Evolutionary conservation across 352 stramenopile species (phyloP), one percentile per base, ranked within the genome.

Genomic region (Globisporangium barbulae): DNA sequence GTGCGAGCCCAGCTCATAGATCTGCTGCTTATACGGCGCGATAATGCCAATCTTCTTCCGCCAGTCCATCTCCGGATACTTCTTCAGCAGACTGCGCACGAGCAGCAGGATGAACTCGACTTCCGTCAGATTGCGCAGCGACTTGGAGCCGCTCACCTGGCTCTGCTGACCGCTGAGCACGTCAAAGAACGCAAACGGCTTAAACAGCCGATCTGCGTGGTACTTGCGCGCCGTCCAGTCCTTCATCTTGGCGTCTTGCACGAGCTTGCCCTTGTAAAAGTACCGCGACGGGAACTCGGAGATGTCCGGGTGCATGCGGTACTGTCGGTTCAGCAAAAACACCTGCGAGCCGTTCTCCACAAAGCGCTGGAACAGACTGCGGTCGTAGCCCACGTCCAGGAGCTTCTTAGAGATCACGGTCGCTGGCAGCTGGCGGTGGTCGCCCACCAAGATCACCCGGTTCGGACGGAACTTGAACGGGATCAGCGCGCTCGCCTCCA

Each of bases 21-120:
- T 88, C 69, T 99, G 98, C 39, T 97, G 97, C 71, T 99, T 99
- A 83, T 99, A 99, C 15, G 98, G 98, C 25, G 98, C 98, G 63
- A 99, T 99, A 37, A 99, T 85, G 50, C 93, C 97, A 41, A 99
- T 97, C 61, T 99, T 89, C 59, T 94, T 84, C 48, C 83, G 78
- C 81, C 83, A 90, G 30, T 90, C 78, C n/a, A 80, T 56, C 10
- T 71, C 55, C 2, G 82, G 71, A 53, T 79, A 90, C 69, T 98
- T 83, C 44, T 89, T 64, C 61, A 98, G 82, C 57, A 94, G 73
- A 13, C 87, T 97, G 71, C 98, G 96, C 39, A 99, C 74, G 8
- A 99, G 72, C 37, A 98, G 70, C 17, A 85, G 28, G 25, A 91
- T 79, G 53, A 88, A 80, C 30, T 94, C 83, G n/a, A 90, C 83